Base-by-base conservation (phyloP, 1,139 yeast species). In the Kodamaea plutei region DNA sequence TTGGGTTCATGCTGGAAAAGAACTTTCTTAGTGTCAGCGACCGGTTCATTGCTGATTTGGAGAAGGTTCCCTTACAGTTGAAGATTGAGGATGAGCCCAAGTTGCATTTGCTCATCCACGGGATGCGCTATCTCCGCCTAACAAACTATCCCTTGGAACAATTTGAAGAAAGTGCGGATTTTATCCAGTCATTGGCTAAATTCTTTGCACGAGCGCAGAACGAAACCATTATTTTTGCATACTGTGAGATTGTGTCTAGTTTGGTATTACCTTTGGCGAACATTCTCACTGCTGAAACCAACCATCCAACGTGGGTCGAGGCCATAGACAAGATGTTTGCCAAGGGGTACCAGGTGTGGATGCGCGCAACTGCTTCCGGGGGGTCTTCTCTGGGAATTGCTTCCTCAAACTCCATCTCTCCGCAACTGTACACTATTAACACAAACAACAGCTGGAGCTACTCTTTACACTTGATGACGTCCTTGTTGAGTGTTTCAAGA, bases 281-380 rank as follows among this genome's bases (percentile, higher is more conserved):
- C 12, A 69, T 76, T 2, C 69, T 89, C 20, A 85, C 96, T 0
- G 98, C 96, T 0, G 99, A 93, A 53, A 88, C 88, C 1, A 91
- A 93, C 48, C 95, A 88, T 54, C 98, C 98, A 3, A 78, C 84
- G 1, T 93, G 98, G 99, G 80, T 82, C 0, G 84, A 79, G 30
- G 93, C 96, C 0, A 73, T 87, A 33, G 74, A 73, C 20, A 58
- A 64, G 12, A 73, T 88, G 2, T 82, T 73, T 50, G 56, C 70
- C 9, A 72, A 72, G 36, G 76, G 82, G 2, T 43, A 45, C 19
- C 47, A 50, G 20, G 54, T 67, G 16, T 66, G 71, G 71, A 47
- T 47, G 26, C 48, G 45, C 12, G 27, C 41, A 10, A 27, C 38
- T 2, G 18, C 20, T 2, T 17, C 12, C n/a, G 5, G 15, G 7